Conservation (phyloP, 208 protist species). For the Porcisia hertigi region DNA sequence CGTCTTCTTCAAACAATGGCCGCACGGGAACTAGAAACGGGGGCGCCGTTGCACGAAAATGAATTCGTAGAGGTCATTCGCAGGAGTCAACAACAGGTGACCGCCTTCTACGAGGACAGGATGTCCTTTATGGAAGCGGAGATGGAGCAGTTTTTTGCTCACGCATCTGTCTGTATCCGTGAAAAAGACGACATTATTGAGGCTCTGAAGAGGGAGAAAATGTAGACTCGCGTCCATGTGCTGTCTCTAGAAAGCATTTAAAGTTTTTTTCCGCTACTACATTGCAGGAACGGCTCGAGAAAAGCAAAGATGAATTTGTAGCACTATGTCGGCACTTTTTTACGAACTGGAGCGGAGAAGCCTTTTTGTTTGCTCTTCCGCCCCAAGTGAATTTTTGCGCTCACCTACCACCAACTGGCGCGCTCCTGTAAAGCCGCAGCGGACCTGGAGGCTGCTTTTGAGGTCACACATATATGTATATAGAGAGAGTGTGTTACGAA, state of each 20-base stretch:
- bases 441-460: too few relatives aligned
- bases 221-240: neutral
- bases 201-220: conserved; percentile 9
- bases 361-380: neutral
- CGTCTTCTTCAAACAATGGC: conserved; percentile 2
- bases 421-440: too few relatives aligned
- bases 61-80: conserved; percentile 27
- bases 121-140: conserved; percentile 24
- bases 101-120: conserved; percentile 20
- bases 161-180: conserved; percentile 15
- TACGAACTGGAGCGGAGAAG: neutral
- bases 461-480: too few relatives aligned
- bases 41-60: conserved; percentile 6
- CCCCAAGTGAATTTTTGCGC: neutral
- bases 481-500: too few relatives aligned
- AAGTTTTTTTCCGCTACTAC: neutral
- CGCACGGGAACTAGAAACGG: neutral
- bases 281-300: neutral
- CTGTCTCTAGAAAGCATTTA: neutral
- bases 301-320: neutral
- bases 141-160: conserved; percentile 16
- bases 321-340: neutral
- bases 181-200: conserved; percentile 29
- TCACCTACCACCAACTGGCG: too few relatives aligned
- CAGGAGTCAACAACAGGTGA: conserved; percentile 12